phyloP scores from a whole-genome alignment of 2,329 filamentous ascomycete species.

The Colletotrichum sp. region DNA sequence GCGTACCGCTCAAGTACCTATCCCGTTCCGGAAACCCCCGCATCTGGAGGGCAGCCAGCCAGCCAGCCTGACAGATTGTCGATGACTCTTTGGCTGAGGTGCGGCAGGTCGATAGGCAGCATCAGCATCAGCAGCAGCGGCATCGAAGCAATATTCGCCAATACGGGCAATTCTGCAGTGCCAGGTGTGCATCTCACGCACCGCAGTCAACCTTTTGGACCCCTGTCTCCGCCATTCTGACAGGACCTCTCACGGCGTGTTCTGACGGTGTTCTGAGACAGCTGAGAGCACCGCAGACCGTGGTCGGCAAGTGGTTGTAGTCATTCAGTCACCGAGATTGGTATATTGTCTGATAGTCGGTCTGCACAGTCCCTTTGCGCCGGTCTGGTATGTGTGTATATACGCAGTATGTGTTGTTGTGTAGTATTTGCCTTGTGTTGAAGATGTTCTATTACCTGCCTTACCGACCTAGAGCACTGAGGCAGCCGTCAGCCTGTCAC shows the following conservation, averaged over 20 bases:
- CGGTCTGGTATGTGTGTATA: not conserved
- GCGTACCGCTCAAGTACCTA: not conserved
- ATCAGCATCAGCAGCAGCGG: not conserved
- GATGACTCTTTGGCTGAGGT: not conserved
- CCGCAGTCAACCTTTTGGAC: conserved; percentile 5
- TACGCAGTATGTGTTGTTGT: not conserved
- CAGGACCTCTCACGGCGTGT: not conserved
- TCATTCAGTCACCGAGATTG: not conserved
- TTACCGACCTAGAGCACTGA: no score
- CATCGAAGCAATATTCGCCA: not conserved
- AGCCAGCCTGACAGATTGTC: not conserved
- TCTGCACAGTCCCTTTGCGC: not conserved
- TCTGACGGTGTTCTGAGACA: not conserved
- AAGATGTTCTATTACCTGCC: not conserved
- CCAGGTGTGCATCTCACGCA: not conserved
- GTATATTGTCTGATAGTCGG: not conserved
- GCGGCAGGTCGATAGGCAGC: not conserved
- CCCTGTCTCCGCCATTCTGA: not conserved
- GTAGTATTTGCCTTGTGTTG: not conserved
- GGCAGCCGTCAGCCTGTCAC: not conserved
- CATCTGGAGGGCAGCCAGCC: not conserved
- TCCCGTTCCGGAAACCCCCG: conserved; percentile 19
- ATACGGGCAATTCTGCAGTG: not conserved
- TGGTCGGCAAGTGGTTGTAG: not conserved
- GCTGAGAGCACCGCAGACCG: not conserved